A percentile compares a stretch with the other conserved stretches of the same genome.
phyloP scores from a whole-genome alignment of 2,329 filamentous ascomycete genomes.

The Exophiala sideris region DNA sequence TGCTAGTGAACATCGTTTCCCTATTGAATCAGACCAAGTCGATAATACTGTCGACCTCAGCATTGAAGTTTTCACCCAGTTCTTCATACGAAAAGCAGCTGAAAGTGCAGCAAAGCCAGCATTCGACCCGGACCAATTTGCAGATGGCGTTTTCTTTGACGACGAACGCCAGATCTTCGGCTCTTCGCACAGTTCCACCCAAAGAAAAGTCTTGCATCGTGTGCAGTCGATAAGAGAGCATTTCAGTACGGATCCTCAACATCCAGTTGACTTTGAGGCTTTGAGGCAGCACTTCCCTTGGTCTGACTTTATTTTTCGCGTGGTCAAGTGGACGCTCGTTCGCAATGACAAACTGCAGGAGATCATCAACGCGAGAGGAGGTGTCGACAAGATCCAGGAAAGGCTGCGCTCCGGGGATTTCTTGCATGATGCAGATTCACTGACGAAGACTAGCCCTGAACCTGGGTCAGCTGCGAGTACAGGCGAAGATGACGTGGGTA shows the following conservation, averaged over 20 bases:
- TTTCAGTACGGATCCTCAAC: conserved; percentile 35
- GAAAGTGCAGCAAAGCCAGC: conserved; percentile 31
- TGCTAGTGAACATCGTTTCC: conserved; percentile 19
- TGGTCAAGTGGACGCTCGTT: conserved; percentile 43
- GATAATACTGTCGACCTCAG: conserved; percentile 46
- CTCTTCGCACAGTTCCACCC: not conserved
- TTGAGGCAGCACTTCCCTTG: conserved; percentile 50
- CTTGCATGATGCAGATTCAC: not conserved
- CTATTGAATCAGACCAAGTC: conserved; percentile 35
- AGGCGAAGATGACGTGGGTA: no score
- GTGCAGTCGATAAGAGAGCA: conserved; percentile 4
- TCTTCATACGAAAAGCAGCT: conserved; percentile 45
- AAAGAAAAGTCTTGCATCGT: conserved; percentile 1
- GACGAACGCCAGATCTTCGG: conserved; percentile 13
- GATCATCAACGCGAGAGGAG: conserved; percentile 11
- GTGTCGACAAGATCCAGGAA: conserved; percentile 13
- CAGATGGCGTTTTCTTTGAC: conserved; percentile 43
- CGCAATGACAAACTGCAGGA: conserved; percentile 15
- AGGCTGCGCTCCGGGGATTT: conserved; percentile 4
- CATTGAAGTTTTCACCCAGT: conserved; percentile 55
- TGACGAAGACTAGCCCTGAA: no score
- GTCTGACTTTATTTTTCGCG: conserved; percentile 44
- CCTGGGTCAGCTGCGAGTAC: no score
- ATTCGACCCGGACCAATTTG: conserved; percentile 40
- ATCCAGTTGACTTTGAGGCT: conserved; percentile 41